Percentiles rank a stretch among this genome's conserved stretches.
Evolutionary conservation across 495 filamentous ascomycete species (phyloP).

Genomic region (Zalerion maritima): DNA sequence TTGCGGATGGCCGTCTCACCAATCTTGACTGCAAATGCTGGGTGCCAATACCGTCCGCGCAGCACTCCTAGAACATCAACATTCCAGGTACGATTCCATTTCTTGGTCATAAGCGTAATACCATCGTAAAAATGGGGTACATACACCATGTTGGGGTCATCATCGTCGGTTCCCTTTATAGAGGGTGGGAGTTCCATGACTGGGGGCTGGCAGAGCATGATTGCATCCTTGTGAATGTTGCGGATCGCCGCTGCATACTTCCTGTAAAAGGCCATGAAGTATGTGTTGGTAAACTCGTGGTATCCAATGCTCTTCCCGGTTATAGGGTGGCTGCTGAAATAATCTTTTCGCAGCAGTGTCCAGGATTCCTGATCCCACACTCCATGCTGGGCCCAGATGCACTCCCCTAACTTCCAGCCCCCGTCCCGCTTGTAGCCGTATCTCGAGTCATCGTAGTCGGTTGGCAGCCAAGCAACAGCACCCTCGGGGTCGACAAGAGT

Average conservation of each 20-base stretch:
- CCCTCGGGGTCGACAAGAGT: constrained; percentile 80
- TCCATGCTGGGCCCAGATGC: constrained; percentile 92
- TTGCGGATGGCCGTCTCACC: constrained; percentile 94
- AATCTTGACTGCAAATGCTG: constrained; percentile 80
- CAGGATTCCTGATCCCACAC: constrained; percentile 81
- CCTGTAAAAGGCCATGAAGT: constrained; percentile 77
- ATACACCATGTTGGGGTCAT: constrained; percentile 82
- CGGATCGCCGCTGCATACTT: constrained; percentile 60
- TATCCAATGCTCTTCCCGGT: constrained; percentile 63
- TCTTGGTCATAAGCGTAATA: constrained; percentile 91
- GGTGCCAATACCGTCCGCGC: constrained; percentile 72
- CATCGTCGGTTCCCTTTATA: constrained; percentile 76
- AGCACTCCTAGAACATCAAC: constrained; percentile 89
- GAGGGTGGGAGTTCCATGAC: constrained; percentile 81
- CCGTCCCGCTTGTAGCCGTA: constrained; percentile 87
- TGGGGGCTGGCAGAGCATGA: constrained; percentile 84
- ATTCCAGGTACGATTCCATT: constrained; percentile 96
- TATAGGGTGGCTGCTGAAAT: constrained; percentile 63
- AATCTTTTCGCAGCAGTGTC: constrained; percentile 66
- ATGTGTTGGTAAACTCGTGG: constrained; percentile 72
- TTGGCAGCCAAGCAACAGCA: constrained; percentile 67
- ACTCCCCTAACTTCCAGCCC: constrained; percentile 82
- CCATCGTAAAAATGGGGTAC: constrained; percentile 95
- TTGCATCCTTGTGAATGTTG: constrained; percentile 57
- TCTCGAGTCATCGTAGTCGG: constrained; percentile 62